Conservation (phyloP, 495 filamentous ascomycete species). For the Neurospora pannonica region DNA sequence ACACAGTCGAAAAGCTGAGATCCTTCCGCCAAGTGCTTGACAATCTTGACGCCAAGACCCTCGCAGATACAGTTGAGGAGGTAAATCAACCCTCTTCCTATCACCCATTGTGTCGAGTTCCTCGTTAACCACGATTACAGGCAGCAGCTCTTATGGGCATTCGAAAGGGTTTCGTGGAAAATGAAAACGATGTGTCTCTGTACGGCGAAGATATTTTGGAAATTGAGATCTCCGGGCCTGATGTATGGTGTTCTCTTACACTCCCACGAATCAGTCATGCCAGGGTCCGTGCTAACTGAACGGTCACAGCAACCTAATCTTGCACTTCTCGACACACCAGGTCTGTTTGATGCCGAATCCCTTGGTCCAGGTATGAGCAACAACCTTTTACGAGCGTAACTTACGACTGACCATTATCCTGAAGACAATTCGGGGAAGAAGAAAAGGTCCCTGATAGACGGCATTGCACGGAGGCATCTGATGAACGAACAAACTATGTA, state of each 20-base stretch:
- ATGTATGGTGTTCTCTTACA: slow-evolving; percentile 10
- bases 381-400: neutral
- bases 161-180: slow-evolving; percentile 5
- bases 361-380: neutral
- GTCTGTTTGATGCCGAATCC: neutral
- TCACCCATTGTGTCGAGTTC: neutral
- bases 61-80: slow-evolving; percentile 15
- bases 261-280: neutral
- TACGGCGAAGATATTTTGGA: slow-evolving; percentile 48
- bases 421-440: neutral
- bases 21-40: slow-evolving; percentile 2
- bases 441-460: slow-evolving; percentile 7
- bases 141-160: slow-evolving; percentile 34
- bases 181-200: slow-evolving; percentile 12
- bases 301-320: neutral
- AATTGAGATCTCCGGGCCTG: slow-evolving; percentile 45
- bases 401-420: neutral
- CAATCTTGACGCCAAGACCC: slow-evolving; percentile 8
- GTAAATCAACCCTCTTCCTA: neutral
- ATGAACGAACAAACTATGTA: slow-evolving; percentile 13
- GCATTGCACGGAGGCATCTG: slow-evolving; percentile 9
- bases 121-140: slow-evolving; percentile 5
- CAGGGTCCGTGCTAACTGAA: neutral
- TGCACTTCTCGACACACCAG: neutral
- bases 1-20: no score